Percentiles rank a stretch among this genome's conserved stretches.
phyloP scores from a whole-genome alignment of 441 rosid genomes.

The Eruca vesicaria region DNA sequence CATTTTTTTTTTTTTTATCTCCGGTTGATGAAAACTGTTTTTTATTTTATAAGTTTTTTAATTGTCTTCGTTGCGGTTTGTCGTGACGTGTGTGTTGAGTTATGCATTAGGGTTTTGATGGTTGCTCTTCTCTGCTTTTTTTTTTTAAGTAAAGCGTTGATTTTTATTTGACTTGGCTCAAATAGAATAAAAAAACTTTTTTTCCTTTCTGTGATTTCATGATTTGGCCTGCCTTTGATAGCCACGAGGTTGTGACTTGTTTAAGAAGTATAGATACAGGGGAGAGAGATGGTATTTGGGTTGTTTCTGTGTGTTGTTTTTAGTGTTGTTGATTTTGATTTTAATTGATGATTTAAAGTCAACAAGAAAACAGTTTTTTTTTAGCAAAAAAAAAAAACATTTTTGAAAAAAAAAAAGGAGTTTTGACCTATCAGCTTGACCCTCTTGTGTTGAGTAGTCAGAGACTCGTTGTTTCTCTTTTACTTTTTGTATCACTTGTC shows the following conservation, averaged over 20 bases:
- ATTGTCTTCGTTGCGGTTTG: background rate
- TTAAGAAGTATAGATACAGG: background rate
- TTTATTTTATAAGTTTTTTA: no score
- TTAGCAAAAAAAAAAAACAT: no score
- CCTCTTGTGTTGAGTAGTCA: background rate
- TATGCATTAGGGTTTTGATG: slow-evolving; percentile 18
- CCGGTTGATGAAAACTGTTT: no score
- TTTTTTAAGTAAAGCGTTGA: slow-evolving; percentile 6
- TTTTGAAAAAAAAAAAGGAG: no score
- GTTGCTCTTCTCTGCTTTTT: background rate
- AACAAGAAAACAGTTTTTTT: no score
- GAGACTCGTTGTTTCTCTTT: background rate
- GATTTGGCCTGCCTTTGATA: background rate
- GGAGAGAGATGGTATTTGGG: background rate
- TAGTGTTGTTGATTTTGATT: background rate
- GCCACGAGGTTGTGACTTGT: background rate
- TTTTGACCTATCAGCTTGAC: background rate
- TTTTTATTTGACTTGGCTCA: slow-evolving; percentile 24
- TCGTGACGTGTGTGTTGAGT: background rate
- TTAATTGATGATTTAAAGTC: background rate
- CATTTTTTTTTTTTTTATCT: no score
- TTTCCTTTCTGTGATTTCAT: background rate
- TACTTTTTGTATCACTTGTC: no score
- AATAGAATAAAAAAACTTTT: background rate
- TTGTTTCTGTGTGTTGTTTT: slow-evolving; percentile 10